These are phyloP conservation scores for Kodamaea laetipori DNA, from an alignment of 805 yeast genomes.

Conservation along the genomic window DNA sequence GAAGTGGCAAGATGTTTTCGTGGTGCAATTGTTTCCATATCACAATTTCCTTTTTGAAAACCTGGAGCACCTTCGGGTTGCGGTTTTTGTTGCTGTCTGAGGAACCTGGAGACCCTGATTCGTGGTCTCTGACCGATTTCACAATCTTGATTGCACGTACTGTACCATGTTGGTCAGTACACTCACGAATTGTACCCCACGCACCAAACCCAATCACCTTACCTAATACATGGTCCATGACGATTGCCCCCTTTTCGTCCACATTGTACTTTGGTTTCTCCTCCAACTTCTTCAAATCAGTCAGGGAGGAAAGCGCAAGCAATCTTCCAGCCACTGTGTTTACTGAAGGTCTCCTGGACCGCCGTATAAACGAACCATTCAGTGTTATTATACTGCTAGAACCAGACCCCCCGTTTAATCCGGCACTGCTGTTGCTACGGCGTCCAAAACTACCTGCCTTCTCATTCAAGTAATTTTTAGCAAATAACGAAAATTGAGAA, in stretches of 20 bases:
- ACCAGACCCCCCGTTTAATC: conserved; percentile 9
- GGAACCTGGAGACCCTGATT: conserved; percentile 14
- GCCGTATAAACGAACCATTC: conserved; percentile 33
- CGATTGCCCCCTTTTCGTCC: conserved; percentile 69
- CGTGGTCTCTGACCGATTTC: conserved; percentile 31
- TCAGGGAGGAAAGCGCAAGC: conserved; percentile 39
- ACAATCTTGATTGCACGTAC: conserved; percentile 64
- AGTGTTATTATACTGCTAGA: conserved; percentile 10
- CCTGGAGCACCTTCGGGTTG: conserved; percentile 52
- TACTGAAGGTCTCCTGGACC: conserved; percentile 32
- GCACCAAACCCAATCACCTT: conserved; percentile 85
- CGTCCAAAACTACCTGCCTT: conserved; percentile 17
- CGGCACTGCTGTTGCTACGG: conserved; percentile 22
- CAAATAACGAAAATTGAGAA: conserved; percentile 44
- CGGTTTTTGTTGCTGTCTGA: conserved; percentile 23
- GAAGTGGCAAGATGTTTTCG: conserved; percentile 61
- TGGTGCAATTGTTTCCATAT: conserved; percentile 77
- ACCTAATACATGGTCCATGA: conserved; percentile 66
- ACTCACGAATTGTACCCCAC: conserved; percentile 83
- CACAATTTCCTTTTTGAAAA: conserved; percentile 68
- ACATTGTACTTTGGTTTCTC: conserved; percentile 36
- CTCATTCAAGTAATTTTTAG: conserved; percentile 36
- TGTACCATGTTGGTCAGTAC: conserved; percentile 40
- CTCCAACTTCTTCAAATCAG: conserved; percentile 33
- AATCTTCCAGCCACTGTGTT: conserved; percentile 45